phyloP scores from a whole-genome alignment of 2,329 filamentous ascomycete genomes.

The Fusarium proliferatum region DNA sequence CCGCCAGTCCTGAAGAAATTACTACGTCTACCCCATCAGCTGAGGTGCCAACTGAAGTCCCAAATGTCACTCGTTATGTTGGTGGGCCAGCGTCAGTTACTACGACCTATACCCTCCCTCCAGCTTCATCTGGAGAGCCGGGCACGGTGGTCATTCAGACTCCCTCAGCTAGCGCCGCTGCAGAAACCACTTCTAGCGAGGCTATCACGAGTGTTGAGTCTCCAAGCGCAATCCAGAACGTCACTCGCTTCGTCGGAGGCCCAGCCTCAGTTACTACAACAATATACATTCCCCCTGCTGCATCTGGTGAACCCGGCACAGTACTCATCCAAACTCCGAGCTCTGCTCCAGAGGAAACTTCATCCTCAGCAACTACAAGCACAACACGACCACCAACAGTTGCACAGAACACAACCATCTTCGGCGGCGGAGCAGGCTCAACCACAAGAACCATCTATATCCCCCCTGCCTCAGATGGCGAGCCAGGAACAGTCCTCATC shows the following conservation, averaged over 20 bases:
- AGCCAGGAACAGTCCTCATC: constrained; percentile 16
- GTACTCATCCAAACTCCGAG: constrained; percentile 3
- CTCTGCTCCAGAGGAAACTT: not conserved
- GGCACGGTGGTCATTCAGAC: constrained; percentile 1
- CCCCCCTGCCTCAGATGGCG: not conserved
- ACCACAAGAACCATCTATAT: constrained; percentile 8
- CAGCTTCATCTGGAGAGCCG: not conserved
- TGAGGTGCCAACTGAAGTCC: not conserved
- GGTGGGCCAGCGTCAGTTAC: not conserved
- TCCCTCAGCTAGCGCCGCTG: not conserved
- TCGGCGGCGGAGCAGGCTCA: not conserved
- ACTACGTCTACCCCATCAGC: not conserved
- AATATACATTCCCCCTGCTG: not conserved
- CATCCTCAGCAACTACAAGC: not conserved
- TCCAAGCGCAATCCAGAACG: not conserved
- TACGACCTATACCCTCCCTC: not conserved
- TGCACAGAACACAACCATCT: constrained; percentile 1
- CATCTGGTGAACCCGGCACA: not conserved
- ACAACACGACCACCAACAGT: not conserved
- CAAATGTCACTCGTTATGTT: not conserved
- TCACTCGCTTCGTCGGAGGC: not conserved
- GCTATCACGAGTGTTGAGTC: not conserved
- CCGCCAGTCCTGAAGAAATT: not conserved
- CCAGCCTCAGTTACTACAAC: not conserved
- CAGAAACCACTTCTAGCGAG: not conserved